Evolutionary conservation across 2,329 filamentous ascomycete species (phyloP).

Genomic region (Fusarium clavum): DNA sequence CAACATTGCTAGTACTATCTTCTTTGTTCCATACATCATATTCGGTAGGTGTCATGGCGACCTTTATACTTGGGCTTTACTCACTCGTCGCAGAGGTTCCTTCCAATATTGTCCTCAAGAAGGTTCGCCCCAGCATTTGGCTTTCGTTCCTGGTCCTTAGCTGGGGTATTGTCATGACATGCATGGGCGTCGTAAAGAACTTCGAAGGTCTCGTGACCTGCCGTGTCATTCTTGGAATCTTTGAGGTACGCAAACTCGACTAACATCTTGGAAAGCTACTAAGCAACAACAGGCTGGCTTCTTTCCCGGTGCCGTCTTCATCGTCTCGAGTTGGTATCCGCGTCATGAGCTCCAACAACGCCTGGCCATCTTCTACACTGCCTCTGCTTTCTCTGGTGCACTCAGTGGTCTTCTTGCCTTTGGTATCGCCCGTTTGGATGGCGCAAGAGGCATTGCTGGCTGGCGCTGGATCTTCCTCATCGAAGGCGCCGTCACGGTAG

Average conservation of each 20-base stretch:
- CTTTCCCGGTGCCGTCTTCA: conserved; percentile 49
- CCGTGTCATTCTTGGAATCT: conserved; percentile 56
- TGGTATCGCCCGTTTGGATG: conserved; percentile 58
- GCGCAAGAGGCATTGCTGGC: conserved; percentile 54
- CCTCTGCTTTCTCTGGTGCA: conserved; percentile 54
- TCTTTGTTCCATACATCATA: conserved; percentile 67
- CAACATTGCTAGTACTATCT: conserved; percentile 62
- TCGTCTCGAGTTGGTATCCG: conserved; percentile 48
- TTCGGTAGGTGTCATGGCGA: conserved; percentile 19
- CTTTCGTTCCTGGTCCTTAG: conserved; percentile 50
- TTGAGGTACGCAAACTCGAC: conserved; percentile 47
- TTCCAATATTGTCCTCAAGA: conserved; percentile 52
- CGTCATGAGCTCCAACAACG: conserved; percentile 47
- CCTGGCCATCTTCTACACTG: conserved; percentile 52
- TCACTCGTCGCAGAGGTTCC: too few relatives aligned
- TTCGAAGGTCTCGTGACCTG: conserved; percentile 60
- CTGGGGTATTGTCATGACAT: conserved; percentile 59
- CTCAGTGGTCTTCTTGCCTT: conserved; percentile 60
- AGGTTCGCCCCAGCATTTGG: conserved; percentile 51
- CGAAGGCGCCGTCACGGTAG: conserved; percentile 58
- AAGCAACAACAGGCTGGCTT: conserved; percentile 52
- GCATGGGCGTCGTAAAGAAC: conserved; percentile 58
- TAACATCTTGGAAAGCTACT: fast-evolving
- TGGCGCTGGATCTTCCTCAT: conserved; percentile 68
- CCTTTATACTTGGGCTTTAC: too few relatives aligned